phyloP scores from a whole-genome alignment of 2,329 filamentous ascomycete genomes.

The Phaeosphaeriaceae sp. region DNA sequence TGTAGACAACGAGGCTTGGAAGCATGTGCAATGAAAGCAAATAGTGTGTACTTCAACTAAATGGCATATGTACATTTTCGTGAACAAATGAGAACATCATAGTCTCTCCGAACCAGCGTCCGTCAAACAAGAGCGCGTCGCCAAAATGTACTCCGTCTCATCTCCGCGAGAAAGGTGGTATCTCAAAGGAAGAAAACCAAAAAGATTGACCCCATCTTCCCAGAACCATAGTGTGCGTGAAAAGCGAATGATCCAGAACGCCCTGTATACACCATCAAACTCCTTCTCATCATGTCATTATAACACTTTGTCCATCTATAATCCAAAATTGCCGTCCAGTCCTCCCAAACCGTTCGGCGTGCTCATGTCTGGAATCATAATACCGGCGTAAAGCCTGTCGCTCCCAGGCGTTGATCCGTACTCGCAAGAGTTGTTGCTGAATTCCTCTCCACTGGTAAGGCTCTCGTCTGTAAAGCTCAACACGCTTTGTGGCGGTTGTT shows the following conservation, averaged over 20 bases:
- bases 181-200: conserved; percentile 21
- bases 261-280: conserved; percentile 1
- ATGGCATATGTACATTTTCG: not conserved
- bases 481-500: conserved; percentile 59
- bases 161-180: conserved; percentile 29
- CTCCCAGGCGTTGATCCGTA: conserved; percentile 38
- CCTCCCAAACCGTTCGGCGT: conserved; percentile 40
- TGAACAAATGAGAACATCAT: not conserved
- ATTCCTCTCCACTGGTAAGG: conserved; percentile 61
- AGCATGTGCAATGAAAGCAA: too few relatives aligned
- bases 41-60: not conserved
- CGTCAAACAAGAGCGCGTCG: not conserved
- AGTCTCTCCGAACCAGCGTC: not conserved
- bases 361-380: conserved; percentile 47
- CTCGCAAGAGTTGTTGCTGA: conserved; percentile 39
- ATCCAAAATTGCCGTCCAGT: conserved; percentile 52
- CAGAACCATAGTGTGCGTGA: not conserved
- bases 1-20: too few relatives aligned
- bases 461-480: conserved; percentile 69
- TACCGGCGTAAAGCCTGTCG: conserved; percentile 44
- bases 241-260: not conserved
- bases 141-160: conserved; percentile 7
- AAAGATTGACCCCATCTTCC: not conserved
- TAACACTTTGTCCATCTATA: conserved; percentile 30
- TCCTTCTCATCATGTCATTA: conserved; percentile 5